phyloP scores from a whole-genome alignment of 1,139 yeast species.

The Insectozyma bohioensis region DNA sequence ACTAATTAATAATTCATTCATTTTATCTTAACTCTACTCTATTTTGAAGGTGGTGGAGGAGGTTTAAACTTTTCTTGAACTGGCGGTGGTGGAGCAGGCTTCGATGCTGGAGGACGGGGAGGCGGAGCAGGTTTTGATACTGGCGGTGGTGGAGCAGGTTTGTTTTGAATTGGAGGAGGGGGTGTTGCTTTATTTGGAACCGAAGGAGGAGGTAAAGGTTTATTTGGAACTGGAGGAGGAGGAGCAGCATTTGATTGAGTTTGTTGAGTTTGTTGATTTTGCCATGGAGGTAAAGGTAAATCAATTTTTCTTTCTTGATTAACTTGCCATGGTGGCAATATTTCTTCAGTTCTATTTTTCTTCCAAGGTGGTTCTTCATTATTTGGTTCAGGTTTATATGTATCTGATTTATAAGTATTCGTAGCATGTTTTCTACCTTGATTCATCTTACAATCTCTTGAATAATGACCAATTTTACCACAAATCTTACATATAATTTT shows the following conservation, averaged over 20 bases:
- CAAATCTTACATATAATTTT: constrained; percentile 72
- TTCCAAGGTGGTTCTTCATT: constrained; percentile 16
- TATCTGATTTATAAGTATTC: constrained; percentile 5
- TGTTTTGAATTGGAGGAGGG: constrained; percentile 27
- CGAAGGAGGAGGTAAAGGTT: constrained; percentile 21
- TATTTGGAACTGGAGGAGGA: constrained; percentile 5
- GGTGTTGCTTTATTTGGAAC: constrained; percentile 18
- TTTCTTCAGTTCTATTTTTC: constrained; percentile 16
- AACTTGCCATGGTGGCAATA: constrained; percentile 22
- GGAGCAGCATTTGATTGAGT: constrained; percentile 7
- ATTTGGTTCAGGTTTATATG: constrained; percentile 9
- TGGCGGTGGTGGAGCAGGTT: constrained; percentile 22
- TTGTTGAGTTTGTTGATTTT: constrained; percentile 12
- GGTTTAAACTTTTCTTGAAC: constrained; percentile 11
- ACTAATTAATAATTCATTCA: background rate
- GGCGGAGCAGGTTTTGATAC: constrained; percentile 16
- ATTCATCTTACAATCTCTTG: constrained; percentile 70
- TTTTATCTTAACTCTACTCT: background rate
- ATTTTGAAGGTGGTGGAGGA: constrained; percentile 20
- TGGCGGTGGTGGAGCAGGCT: constrained; percentile 21
- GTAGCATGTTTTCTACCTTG: constrained; percentile 5
- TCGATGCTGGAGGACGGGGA: constrained; percentile 18
- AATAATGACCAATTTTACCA: constrained; percentile 83
- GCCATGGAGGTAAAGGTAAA: constrained; percentile 11
- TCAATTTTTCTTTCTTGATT: background rate